These are phyloP conservation scores for Guyanaporus albipodus DNA, from an alignment of 768 basidiomycete species.

Conservation along the genomic window DNA sequence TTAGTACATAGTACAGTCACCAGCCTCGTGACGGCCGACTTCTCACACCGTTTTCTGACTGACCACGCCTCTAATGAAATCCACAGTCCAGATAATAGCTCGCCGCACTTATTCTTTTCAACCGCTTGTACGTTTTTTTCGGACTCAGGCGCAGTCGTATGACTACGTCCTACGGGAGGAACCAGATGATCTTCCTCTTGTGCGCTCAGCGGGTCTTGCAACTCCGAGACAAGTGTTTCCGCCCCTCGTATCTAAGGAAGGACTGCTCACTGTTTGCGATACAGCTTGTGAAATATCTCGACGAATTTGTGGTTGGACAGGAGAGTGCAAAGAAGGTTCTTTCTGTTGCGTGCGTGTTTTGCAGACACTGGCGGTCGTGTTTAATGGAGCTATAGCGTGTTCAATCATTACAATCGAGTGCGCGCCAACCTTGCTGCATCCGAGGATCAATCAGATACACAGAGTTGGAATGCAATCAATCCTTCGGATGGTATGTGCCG, in stretches of 20 bases:
- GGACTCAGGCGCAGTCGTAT: slow-evolving; percentile 54
- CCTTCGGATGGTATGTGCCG: slow-evolving; percentile 29
- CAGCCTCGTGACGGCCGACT: too few relatives aligned
- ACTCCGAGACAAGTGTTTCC: slow-evolving; percentile 53
- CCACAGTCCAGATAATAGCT: slow-evolving; percentile 16
- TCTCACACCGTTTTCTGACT: not conserved
- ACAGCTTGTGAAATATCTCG: slow-evolving; percentile 80
- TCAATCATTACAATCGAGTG: slow-evolving; percentile 92
- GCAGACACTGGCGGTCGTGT: not conserved
- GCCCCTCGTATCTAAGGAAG: not conserved
- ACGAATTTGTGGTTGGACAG: slow-evolving; percentile 89
- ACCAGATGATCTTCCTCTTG: slow-evolving; percentile 29
- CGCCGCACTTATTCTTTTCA: slow-evolving; percentile 28
- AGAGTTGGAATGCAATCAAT: slow-evolving; percentile 27
- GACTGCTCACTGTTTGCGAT: slow-evolving; percentile 8
- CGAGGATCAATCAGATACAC: slow-evolving; percentile 34
- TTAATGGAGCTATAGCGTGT: slow-evolving; percentile 54
- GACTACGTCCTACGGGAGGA: slow-evolving; percentile 37
- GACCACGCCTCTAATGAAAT: slow-evolving; percentile 20
- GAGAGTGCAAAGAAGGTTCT: slow-evolving; percentile 90
- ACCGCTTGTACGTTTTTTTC: slow-evolving; percentile 37
- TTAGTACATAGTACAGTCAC: too few relatives aligned
- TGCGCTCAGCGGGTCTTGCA: slow-evolving; percentile 47
- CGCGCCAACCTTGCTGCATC: slow-evolving; percentile 58
- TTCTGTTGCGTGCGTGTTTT: slow-evolving; percentile 77